Percentiles rank a stretch among this genome's conserved stretches.
Conservation (phyloP, 1,284 basidiomycete species). For the Heterobasidion occidentale region DNA sequence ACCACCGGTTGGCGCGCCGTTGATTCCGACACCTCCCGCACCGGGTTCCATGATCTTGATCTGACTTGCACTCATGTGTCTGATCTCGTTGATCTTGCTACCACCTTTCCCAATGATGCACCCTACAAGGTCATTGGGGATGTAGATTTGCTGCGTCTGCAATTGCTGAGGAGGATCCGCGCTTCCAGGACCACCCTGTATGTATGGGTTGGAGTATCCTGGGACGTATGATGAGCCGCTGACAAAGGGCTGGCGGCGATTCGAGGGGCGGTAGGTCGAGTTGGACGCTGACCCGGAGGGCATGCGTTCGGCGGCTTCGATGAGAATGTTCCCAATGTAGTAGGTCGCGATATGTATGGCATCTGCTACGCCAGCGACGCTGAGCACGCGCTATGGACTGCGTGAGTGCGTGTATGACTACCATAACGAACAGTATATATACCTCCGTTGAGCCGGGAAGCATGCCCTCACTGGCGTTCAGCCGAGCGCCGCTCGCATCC, state of each 20-base stretch:
- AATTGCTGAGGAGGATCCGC: constrained; percentile 47
- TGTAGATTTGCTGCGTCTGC: constrained; percentile 98
- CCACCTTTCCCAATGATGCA: constrained; percentile 99
- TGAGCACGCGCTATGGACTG: constrained; percentile 74
- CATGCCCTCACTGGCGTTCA: constrained; percentile 98
- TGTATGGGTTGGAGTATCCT: constrained; percentile 42
- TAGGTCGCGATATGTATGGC: constrained; percentile 99
- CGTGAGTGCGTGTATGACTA: constrained; percentile 8
- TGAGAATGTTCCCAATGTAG: constrained; percentile 95
- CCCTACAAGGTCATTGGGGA: constrained; percentile 96
- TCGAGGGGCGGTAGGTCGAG: constrained; percentile 29
- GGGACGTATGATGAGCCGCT: constrained; percentile 72
- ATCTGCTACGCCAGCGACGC: constrained; percentile 98
- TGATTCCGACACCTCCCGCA: constrained; percentile 58
- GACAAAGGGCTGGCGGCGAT: constrained; percentile 40
- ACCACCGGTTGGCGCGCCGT: constrained; percentile 62
- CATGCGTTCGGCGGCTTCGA: constrained; percentile 89
- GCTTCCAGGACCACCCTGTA: constrained; percentile 11
- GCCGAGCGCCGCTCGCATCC: constrained; percentile 91
- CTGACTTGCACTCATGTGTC: constrained; percentile 88
- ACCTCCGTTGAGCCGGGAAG: constrained; percentile 98
- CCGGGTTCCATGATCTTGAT: constrained; percentile 99
- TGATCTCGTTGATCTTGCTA: constrained; percentile 98
- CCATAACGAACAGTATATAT: constrained; percentile 11
- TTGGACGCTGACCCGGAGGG: constrained; percentile 43